Evolutionary conservation across 208 protist genomes (phyloP), one percentile per base, ranked within the genome.

Genomic region (Trypanosoma theileri): DNA sequence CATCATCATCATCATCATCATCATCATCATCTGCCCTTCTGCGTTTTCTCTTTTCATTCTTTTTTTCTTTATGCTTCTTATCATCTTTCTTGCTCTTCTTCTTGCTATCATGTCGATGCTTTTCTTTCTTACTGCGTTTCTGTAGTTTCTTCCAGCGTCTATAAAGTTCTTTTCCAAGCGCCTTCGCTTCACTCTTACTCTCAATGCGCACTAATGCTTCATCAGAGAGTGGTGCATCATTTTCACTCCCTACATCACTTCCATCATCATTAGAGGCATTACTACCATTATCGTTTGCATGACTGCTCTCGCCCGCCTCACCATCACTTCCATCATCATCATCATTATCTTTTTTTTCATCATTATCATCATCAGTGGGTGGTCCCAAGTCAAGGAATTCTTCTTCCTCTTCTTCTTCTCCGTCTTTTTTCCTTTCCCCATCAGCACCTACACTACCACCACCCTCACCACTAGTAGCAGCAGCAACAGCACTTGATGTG

Each of bases 141-240:
- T 66, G 73, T 53, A 90, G 65, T 66, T 85, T 85, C 61, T 93
- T 93, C 87, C 87, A 93, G 21, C 82, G 84, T 66, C 88, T 90
- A 67, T 93, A 93, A 35, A 81, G 46, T 28, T 45, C 63, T 40
- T 75, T 75, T 9, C 82, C 80, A 44, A 93, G 67, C 44, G 62
- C 66, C 74, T 88, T 89, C 16, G 74, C 86, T 55, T 80, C 77
- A 56, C 73, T 80, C 59, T 91, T 89, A 57, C 77, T 73, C 1
- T 16, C 26, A 67, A 88, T 82, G 48, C 40, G 28, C n/a, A 73
- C 66, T 8, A 90, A 69, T n/a, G 61, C 66, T 17, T 79, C 80
- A 59, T 93, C 84, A 1, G 74, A 69, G 24, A 74, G 44, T 16
- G 35, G 63, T 10, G 21, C 53, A 24, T 35, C 10, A 50, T 68